A percentile compares a stretch with the other conserved stretches of the same genome.
Evolutionary conservation across 2,329 filamentous ascomycete genomes (phyloP).

Genomic region (Didymella keratinophila): DNA sequence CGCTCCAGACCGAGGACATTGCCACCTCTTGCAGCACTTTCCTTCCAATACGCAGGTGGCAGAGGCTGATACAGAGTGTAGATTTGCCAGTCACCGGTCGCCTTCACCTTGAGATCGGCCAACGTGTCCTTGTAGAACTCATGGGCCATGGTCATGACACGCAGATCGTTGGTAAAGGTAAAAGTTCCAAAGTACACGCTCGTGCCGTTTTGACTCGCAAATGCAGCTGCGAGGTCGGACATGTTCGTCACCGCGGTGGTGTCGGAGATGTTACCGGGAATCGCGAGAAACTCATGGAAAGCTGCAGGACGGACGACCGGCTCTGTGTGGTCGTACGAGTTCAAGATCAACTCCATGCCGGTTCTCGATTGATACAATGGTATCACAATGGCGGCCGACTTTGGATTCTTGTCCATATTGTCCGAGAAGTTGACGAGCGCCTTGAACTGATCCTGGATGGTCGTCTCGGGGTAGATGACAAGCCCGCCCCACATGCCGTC

Average conservation of each 20-base stretch:
- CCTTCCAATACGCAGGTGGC: slow-evolving; percentile 48
- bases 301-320: slow-evolving; percentile 26
- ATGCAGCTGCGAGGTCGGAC: slow-evolving; percentile 33
- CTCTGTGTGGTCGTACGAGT: slow-evolving; percentile 36
- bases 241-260: slow-evolving; percentile 36
- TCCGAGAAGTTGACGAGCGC: slow-evolving; percentile 34
- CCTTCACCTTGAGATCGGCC: slow-evolving; percentile 38
- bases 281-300: slow-evolving; percentile 35
- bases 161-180: slow-evolving; percentile 46
- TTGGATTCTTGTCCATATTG: slow-evolving; percentile 27
- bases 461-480: slow-evolving; percentile 28
- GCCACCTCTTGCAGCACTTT: slow-evolving; percentile 49
- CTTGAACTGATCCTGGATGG: slow-evolving; percentile 32
- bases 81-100: slow-evolving; percentile 44
- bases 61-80: slow-evolving; percentile 51
- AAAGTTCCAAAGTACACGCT: slow-evolving; percentile 37
- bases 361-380: slow-evolving; percentile 27
- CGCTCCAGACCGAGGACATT: slow-evolving; percentile 52
- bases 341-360: slow-evolving; percentile 26
- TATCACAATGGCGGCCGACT: slow-evolving; percentile 33
- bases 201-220: slow-evolving; percentile 25
- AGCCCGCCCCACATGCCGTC: slow-evolving; percentile 49
- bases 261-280: slow-evolving; percentile 36
- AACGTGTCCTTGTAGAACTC: slow-evolving; percentile 53
- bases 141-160: slow-evolving; percentile 49